These are phyloP conservation scores for Schizochytrium sp. DNA, from an alignment of 108 stramenopile species.

Conservation along the genomic window DNA sequence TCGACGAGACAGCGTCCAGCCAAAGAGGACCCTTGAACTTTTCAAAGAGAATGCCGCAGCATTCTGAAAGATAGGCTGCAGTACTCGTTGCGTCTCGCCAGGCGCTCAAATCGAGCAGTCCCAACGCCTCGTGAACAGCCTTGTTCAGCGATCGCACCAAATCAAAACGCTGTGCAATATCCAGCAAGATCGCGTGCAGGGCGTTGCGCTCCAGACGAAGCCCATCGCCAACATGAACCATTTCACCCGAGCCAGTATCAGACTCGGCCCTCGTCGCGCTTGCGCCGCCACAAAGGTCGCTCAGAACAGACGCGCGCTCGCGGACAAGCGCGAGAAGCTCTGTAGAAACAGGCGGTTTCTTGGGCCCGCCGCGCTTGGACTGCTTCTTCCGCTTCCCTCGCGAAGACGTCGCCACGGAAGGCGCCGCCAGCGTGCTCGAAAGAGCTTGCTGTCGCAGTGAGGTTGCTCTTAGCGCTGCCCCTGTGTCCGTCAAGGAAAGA, in stretches of 20 bases:
- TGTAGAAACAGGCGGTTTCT: not conserved
- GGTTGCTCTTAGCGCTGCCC: no score
- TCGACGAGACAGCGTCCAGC: not conserved
- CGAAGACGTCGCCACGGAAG: not conserved
- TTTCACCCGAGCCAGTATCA: not conserved
- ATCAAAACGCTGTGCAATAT: not conserved
- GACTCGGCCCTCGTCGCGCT: no score
- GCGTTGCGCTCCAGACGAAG: not conserved
- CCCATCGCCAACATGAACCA: not conserved
- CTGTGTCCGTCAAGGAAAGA: not conserved
- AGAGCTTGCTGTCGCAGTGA: no score
- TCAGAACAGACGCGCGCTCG: not conserved
- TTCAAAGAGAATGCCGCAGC: not conserved
- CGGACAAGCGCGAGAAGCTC: not conserved
- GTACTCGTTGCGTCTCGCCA: not conserved
- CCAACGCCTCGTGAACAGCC: not conserved
- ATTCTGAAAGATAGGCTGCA: not conserved
- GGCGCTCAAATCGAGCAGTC: not conserved
- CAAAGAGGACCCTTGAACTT: conserved; percentile 6
- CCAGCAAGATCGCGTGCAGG: not conserved
- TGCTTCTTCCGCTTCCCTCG: not conserved
- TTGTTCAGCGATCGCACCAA: not conserved
- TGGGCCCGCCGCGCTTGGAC: not conserved
- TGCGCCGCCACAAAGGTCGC: not conserved
- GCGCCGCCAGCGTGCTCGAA: no score